These are phyloP conservation scores for Xylaria nigripes DNA, from an alignment of 495 filamentous ascomycete species.

Conservation along the genomic window DNA sequence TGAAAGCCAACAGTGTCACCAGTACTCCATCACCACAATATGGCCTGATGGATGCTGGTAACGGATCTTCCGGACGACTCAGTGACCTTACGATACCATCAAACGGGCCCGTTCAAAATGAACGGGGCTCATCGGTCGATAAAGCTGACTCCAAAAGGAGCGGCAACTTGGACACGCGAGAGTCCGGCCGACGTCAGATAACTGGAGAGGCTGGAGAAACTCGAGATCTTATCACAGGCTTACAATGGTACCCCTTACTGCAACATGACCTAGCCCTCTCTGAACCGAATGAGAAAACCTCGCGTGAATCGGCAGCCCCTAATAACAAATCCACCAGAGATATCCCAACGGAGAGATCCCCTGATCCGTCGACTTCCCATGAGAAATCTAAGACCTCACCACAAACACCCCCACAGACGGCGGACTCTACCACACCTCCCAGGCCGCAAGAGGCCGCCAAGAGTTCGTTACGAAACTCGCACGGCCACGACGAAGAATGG, in stretches of 20 bases:
- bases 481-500: neutral
- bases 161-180: neutral
- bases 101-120: neutral
- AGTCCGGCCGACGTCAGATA: slow-evolving; percentile 2
- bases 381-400: slow-evolving; percentile 1
- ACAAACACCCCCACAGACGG: neutral
- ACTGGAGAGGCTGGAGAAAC: slow-evolving; percentile 10
- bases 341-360: neutral
- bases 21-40: neutral
- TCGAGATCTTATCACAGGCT: slow-evolving; percentile 14
- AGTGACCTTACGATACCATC: slow-evolving; percentile 1
- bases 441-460: neutral
- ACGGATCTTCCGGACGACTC: neutral
- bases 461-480: neutral
- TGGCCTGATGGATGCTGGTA: neutral
- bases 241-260: slow-evolving; percentile 21
- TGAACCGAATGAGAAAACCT: slow-evolving; percentile 2
- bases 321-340: neutral
- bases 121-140: neutral
- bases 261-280: neutral
- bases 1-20: neutral
- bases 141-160: neutral
- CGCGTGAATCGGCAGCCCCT: neutral
- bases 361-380: neutral
- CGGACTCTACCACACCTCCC: neutral